These are phyloP conservation scores for Solanum tarijense DNA, from an alignment of 257 asterid species.

Conservation along the genomic window DNA sequence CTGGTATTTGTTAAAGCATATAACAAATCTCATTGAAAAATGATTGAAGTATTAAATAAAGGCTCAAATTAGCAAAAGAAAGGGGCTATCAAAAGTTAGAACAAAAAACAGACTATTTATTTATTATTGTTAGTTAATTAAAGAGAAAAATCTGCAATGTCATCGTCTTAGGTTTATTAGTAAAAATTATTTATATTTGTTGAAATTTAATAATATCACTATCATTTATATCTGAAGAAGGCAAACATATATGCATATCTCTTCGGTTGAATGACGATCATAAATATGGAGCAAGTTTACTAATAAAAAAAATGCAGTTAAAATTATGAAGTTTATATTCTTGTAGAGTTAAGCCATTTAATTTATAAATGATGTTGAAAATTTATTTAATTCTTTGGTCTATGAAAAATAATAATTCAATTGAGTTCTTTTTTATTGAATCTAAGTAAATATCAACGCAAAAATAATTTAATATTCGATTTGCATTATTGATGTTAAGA, in stretches of 20 bases:
- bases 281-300: not conserved
- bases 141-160: fast-evolving
- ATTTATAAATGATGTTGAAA: not conserved
- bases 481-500: not conserved
- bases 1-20: not conserved
- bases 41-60: not conserved
- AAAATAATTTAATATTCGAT: not conserved
- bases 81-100: not conserved
- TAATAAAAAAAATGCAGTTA: not conserved
- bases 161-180: fast-evolving
- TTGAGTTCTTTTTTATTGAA: not conserved
- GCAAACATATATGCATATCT: not conserved
- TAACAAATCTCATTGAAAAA: not conserved
- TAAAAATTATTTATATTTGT: not conserved
- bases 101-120: fast-evolving
- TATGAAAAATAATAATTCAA: not conserved
- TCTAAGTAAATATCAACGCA: not conserved
- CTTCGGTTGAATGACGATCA: not conserved
- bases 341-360: not conserved
- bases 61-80: not conserved
- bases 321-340: not conserved
- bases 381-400: fast-evolving
- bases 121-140: not conserved
- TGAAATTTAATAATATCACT: not conserved
- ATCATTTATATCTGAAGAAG: not conserved